A percentile compares a stretch with the other conserved stretches of the same genome.
phyloP scores from a whole-genome alignment of 2,329 filamentous ascomycete species.

The Botrytis fabae region DNA sequence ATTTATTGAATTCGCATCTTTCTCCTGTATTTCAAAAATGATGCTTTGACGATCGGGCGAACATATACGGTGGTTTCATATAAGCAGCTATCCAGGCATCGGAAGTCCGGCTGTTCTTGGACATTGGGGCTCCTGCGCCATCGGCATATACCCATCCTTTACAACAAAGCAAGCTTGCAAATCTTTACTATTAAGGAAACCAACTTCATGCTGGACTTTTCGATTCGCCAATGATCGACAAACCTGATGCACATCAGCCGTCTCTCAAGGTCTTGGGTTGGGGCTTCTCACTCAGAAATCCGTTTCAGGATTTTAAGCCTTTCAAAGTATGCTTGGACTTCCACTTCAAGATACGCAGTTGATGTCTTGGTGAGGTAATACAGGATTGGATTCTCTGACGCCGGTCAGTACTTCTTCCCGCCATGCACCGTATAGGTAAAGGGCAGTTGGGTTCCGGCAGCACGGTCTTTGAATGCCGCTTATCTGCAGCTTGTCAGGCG shows the following conservation, averaged over 20 bases:
- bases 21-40: neutral
- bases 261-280: neutral
- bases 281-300: neutral
- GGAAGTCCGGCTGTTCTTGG: neutral
- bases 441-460: neutral
- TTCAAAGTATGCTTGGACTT: neutral
- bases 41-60: neutral
- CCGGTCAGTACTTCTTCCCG: no score
- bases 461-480: neutral
- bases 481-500: neutral
- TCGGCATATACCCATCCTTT: neutral
- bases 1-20: conserved; percentile 4
- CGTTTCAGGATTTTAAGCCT: no score
- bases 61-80: neutral
- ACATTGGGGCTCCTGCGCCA: neutral
- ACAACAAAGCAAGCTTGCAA: neutral
- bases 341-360: neutral
- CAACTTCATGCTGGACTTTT: neutral
- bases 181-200: no score
- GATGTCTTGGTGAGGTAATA: neutral
- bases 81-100: neutral
- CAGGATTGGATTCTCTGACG: neutral
- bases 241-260: neutral
- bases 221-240: neutral
- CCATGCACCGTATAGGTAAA: neutral